phyloP scores from a whole-genome alignment of 345 rosid species.

The Salix caprea region DNA sequence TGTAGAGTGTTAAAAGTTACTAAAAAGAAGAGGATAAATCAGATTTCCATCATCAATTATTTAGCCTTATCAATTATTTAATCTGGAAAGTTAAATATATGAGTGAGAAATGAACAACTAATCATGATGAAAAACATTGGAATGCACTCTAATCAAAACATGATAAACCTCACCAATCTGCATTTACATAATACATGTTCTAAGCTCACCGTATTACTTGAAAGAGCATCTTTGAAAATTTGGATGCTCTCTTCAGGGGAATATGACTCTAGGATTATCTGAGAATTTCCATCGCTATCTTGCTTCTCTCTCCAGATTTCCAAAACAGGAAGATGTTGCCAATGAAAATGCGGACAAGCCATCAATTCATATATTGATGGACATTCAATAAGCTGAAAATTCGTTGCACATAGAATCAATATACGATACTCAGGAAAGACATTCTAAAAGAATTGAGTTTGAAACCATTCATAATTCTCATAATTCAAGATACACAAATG shows the following conservation, averaged over 20 bases:
- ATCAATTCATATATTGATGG: conserved; percentile 83
- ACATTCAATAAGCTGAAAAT: conserved; percentile 79
- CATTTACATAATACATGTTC: conserved; percentile 1
- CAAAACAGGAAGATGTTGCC: conserved; percentile 59
- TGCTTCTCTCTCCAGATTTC: conserved; percentile 72
- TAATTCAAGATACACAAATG: neutral
- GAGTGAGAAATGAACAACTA: neutral
- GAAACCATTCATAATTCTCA: neutral
- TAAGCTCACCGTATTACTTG: conserved; percentile 59
- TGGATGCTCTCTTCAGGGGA: conserved; percentile 48
- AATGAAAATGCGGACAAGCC: conserved; percentile 63
- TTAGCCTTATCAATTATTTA: neutral
- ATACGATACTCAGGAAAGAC: neutral
- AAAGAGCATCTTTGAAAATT: conserved; percentile 64
- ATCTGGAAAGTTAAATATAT: too few species aligned
- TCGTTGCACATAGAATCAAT: neutral
- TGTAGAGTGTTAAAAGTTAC: neutral
- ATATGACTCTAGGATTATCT: conserved; percentile 62
- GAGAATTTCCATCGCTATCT: conserved; percentile 42
- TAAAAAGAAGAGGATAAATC: neutral
- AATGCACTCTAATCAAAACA: neutral
- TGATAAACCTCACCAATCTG: neutral
- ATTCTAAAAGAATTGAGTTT: neutral
- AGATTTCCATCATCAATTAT: neutral
- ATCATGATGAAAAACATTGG: neutral